Percentiles rank a stretch among this genome's conserved stretches.
Evolutionary conservation across 257 asterid species (phyloP).

Genomic region (Plectranthus barbatus): DNA sequence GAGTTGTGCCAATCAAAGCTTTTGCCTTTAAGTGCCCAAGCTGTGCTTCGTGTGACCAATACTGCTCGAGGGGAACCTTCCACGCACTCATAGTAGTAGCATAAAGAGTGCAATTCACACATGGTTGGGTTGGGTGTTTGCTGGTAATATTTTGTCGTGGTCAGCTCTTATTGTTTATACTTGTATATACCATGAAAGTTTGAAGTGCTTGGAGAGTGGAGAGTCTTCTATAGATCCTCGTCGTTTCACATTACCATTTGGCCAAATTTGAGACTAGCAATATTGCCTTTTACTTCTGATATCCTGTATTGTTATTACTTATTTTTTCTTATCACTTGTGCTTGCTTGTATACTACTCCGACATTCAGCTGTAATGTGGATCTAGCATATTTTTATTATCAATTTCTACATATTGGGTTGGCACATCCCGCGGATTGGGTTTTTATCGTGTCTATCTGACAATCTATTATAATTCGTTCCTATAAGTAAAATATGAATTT

Average conservation of each 20-base stretch:
- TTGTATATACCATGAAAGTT: constrained; percentile 60
- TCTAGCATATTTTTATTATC: neutral
- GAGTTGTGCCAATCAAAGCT: constrained; percentile 78
- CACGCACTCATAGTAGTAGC: constrained; percentile 53
- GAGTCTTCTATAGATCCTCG: constrained; percentile 27
- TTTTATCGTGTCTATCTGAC: too few relatives aligned
- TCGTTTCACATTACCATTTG: constrained; percentile 20
- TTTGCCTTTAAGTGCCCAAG: constrained; percentile 79
- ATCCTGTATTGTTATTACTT: constrained; percentile 2
- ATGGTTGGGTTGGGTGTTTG: neutral
- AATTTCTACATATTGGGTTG: neutral
- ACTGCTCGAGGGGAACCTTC: constrained; percentile 48
- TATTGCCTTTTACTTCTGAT: constrained; percentile 1
- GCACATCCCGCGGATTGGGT: too few relatives aligned
- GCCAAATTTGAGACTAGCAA: constrained; percentile 13
- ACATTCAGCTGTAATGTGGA: neutral
- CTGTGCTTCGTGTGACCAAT: constrained; percentile 87
- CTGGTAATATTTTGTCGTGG: constrained; percentile 23
- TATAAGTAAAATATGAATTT: too few relatives aligned
- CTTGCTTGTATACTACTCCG: neutral
- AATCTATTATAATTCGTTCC: too few relatives aligned
- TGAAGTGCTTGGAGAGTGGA: constrained; percentile 34
- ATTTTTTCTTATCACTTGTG: neutral
- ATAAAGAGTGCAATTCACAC: neutral
- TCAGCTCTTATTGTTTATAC: constrained; percentile 28